Evolutionary conservation across 2,329 filamentous ascomycete species (phyloP).

Genomic region (Graphilbum ipis-grandicollis): DNA sequence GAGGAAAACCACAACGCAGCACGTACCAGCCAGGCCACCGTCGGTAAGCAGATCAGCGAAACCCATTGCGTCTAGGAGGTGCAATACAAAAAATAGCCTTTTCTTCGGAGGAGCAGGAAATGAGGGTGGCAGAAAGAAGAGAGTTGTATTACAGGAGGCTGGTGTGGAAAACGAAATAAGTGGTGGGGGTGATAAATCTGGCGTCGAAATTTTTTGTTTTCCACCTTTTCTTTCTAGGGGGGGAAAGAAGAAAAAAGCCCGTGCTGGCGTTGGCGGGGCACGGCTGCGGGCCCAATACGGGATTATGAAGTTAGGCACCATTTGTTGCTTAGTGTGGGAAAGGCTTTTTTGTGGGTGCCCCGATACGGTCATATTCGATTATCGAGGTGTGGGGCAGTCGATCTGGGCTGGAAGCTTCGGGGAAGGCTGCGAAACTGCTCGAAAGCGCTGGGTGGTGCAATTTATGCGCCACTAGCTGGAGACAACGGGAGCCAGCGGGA

Average conservation of each 20-base stretch:
- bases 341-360: no score
- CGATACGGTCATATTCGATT: background rate
- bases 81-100: background rate
- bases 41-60: conserved; percentile 15
- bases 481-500: no score
- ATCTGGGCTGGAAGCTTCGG: conserved; percentile 3
- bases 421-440: conserved; percentile 7
- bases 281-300: background rate
- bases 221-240: background rate
- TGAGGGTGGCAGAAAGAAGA: conserved; percentile 1
- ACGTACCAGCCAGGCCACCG: conserved; percentile 13
- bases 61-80: conserved; percentile 10
- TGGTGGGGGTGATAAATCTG: conserved; percentile 2
- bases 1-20: background rate
- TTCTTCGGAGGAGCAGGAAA: conserved; percentile 2
- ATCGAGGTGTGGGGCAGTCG: background rate
- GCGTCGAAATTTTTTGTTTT: conserved; percentile 4
- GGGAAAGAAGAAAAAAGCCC: background rate
- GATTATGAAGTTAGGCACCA: no score
- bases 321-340: no score
- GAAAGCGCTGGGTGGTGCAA: conserved; percentile 4
- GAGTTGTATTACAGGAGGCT: conserved; percentile 4
- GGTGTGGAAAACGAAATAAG: conserved; percentile 5
- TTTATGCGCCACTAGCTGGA: conserved; percentile 2
- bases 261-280: conserved; percentile 3